Base-by-base conservation (phyloP, 176 grass and related monocot species). In the Elymus sibiricus region DNA sequence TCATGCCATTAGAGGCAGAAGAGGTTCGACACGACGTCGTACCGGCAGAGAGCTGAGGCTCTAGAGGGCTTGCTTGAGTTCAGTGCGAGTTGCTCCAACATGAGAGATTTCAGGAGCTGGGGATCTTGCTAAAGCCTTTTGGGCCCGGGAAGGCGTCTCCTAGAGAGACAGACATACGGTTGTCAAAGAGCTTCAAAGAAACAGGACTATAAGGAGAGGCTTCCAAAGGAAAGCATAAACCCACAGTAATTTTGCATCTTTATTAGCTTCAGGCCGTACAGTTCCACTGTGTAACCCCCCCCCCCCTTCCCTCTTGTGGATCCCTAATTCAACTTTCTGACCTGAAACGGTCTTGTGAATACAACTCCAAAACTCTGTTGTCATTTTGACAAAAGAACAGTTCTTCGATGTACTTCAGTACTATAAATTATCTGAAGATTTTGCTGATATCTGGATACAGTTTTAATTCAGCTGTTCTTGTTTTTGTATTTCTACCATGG, bases 51-150 rank as follows among this genome's bases (percentile, higher is more conserved):
- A 79, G 93, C 95, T 19, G 89, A 98, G 61, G 95, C 93, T 9
- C 79, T 98, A 21, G 93, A 98, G 64, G 95, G 95, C 4, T 84
- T 98, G 85, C 93, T 98, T 74, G 95, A 98, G 53, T 98, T 98
- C 89, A 98, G 95, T 80, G 93, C 91, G 93, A 92, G 35, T 76
- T 98, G 60, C 87, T 95, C 42, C 91, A 95, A 39, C 93, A 98
- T 65, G 93, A 92, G 77, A 93, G 93, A 64, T 92, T 93, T 62
- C 91, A 98, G 15, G 95, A 95, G 88, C 46, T 95, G 53, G 93
- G 87, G 44, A 87, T 95, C n/a, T 85, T 98, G 55, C 84, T 98
- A 44, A 95, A 93, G 77, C 95, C 93, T 59, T 98, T 98, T 12
- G 95, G 95, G 26, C 95, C 93, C 2, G 88, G 89, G n/a, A 98